Evolutionary conservation across 805 yeast genomes (phyloP).

Genomic region (Saccharomycopsis sp.): DNA sequence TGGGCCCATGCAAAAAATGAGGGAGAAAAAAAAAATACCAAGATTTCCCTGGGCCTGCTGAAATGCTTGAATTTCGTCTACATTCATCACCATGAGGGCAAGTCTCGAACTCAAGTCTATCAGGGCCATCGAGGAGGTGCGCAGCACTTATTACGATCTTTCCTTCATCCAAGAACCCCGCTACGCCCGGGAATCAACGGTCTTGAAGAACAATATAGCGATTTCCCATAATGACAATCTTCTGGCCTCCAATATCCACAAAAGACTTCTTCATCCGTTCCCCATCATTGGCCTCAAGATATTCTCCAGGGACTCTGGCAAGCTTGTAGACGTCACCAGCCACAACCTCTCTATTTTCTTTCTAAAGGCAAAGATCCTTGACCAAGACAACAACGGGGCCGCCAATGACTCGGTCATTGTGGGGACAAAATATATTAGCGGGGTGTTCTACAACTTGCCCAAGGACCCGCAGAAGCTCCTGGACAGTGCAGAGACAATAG

Average conservation of each 20-base stretch:
- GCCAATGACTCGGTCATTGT: neutral
- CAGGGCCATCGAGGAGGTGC: neutral
- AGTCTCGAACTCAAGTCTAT: constrained; percentile 3
- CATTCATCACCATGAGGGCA: constrained; percentile 3
- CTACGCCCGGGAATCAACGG: constrained; percentile 18
- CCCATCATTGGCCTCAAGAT: constrained; percentile 13
- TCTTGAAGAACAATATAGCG: neutral
- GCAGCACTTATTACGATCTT: constrained; percentile 8
- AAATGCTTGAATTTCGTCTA: neutral
- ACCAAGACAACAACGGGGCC: neutral
- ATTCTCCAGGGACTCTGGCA: neutral
- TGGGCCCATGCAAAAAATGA: neutral
- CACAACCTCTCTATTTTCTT: constrained; percentile 6
- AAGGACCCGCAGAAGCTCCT: neutral
- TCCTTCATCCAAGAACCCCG: constrained; percentile 15
- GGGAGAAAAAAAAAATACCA: neutral
- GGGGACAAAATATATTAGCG: constrained; percentile 9
- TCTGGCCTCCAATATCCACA: constrained; percentile 4
- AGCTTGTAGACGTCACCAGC: constrained; percentile 2
- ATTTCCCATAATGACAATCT: neutral
- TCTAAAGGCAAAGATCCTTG: neutral
- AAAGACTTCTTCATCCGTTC: constrained; percentile 14
- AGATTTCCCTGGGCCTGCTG: too few relatives aligned
- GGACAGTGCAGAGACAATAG: constrained; percentile 1
- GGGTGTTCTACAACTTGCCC: constrained; percentile 8